Percentiles rank a stretch among this genome's conserved stretches.
Conservation (phyloP, 192 early-diverging fungal genomes). For the Umbelopsis vinacea region DNA sequence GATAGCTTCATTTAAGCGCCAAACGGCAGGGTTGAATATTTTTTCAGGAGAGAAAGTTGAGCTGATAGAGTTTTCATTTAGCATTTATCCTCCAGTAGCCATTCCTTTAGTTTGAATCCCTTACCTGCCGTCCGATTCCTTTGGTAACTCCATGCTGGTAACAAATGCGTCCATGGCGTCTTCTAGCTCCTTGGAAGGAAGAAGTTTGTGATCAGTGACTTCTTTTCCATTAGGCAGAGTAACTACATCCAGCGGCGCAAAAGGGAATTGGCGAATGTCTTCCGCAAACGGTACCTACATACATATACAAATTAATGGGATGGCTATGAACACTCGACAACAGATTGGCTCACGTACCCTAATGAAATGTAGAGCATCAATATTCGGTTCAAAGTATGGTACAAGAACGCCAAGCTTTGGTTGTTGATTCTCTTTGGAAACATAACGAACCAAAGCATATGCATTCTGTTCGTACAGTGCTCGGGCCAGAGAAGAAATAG, state of each 20-base stretch:
- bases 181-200: constrained; percentile 56
- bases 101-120: background rate
- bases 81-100: background rate
- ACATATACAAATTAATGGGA: background rate
- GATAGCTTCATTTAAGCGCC: constrained; percentile 61
- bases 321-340: background rate
- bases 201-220: constrained; percentile 46
- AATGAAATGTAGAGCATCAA: constrained; percentile 50
- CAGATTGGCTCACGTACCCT: constrained; percentile 37
- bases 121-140: constrained; percentile 29
- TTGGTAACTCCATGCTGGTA: constrained; percentile 61
- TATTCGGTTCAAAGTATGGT: constrained; percentile 48
- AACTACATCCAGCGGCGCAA: constrained; percentile 54
- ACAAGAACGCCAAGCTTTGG: constrained; percentile 70
- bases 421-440: constrained; percentile 44
- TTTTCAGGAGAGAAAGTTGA: constrained; percentile 38
- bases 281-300: constrained; percentile 67
- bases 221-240: constrained; percentile 45
- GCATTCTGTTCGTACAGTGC: constrained; percentile 53
- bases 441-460: constrained; percentile 68
- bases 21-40: constrained; percentile 65
- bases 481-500: constrained; percentile 58
- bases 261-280: constrained; percentile 60
- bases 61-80: background rate
- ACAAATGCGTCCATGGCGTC: constrained; percentile 60